Evolutionary conservation across 129 eudicot genomes (phyloP).

Genomic region (Tagetes erecta): DNA sequence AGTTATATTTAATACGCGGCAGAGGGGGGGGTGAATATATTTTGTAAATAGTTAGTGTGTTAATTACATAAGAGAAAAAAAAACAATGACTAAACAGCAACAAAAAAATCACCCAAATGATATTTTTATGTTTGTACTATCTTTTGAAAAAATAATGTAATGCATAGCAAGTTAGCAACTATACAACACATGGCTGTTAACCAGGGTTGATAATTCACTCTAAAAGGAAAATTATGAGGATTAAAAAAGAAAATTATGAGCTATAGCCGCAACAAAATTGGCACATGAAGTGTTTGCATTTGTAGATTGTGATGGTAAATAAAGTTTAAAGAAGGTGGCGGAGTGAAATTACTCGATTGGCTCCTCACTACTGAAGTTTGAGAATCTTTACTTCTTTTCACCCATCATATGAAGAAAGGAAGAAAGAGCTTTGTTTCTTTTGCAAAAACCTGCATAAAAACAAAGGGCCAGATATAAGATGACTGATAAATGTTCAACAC

Average conservation of each 20-base stretch:
- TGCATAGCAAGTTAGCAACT: conserved; percentile 14
- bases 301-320: conserved; percentile 11
- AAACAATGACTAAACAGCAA: neutral
- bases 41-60: too few species aligned
- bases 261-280: conserved; percentile 36
- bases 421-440: conserved; percentile 65
- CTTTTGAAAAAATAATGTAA: neutral
- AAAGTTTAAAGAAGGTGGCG: conserved; percentile 13
- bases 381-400: conserved; percentile 48
- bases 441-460: conserved; percentile 69
- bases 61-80: neutral
- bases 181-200: conserved; percentile 33
- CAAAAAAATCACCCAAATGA: neutral
- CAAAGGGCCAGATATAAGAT: conserved; percentile 17
- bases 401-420: conserved; percentile 56
- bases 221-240: neutral
- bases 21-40: too few species aligned
- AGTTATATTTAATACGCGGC: too few species aligned
- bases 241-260: neutral
- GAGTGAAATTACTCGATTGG: conserved; percentile 31
- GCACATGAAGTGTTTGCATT: conserved; percentile 20
- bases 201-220: conserved; percentile 30
- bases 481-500: neutral
- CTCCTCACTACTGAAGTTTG: conserved; percentile 46
- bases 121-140: conserved; percentile 17